Evolutionary conservation across 2,329 filamentous ascomycete genomes (phyloP).

Genomic region (Colletotrichum melonis): DNA sequence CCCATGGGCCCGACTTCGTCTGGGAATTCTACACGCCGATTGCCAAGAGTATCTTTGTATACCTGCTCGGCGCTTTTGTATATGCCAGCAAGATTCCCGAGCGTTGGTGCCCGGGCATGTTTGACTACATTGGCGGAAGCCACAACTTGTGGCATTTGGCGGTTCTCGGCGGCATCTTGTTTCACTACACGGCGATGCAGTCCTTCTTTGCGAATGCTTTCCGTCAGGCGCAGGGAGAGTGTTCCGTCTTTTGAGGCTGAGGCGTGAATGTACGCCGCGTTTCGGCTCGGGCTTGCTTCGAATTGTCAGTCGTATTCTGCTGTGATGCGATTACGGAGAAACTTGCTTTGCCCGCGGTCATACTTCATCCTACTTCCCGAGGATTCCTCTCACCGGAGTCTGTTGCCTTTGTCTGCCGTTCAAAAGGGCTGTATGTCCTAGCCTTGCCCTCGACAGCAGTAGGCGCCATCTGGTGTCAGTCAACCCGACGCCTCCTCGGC

Average conservation of each 20-base stretch:
- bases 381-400: too few relatives aligned
- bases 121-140: slow-evolving; percentile 94
- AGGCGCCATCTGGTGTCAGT: not conserved
- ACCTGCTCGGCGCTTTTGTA: slow-evolving; percentile 84
- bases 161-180: slow-evolving; percentile 94
- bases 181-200: slow-evolving; percentile 97
- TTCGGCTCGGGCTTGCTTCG: not conserved
- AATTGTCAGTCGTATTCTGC: not conserved
- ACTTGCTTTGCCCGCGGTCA: not conserved
- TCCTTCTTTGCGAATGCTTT: slow-evolving; percentile 89
- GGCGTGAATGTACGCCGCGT: not conserved
- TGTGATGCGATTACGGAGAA: not conserved
- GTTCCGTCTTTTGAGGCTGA: slow-evolving; percentile 59
- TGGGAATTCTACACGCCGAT: slow-evolving; percentile 90
- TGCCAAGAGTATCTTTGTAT: slow-evolving; percentile 86
- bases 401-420: too few relatives aligned
- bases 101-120: slow-evolving; percentile 90
- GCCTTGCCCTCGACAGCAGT: not conserved
- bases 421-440: not conserved
- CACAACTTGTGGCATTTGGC: slow-evolving; percentile 99
- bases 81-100: slow-evolving; percentile 95
- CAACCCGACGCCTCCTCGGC: not conserved
- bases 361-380: not conserved
- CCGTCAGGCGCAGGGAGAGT: slow-evolving; percentile 71
- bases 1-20: slow-evolving; percentile 84